phyloP scores from a whole-genome alignment of 164 flowering plant genomes.

The Aristolochia contorta region DNA sequence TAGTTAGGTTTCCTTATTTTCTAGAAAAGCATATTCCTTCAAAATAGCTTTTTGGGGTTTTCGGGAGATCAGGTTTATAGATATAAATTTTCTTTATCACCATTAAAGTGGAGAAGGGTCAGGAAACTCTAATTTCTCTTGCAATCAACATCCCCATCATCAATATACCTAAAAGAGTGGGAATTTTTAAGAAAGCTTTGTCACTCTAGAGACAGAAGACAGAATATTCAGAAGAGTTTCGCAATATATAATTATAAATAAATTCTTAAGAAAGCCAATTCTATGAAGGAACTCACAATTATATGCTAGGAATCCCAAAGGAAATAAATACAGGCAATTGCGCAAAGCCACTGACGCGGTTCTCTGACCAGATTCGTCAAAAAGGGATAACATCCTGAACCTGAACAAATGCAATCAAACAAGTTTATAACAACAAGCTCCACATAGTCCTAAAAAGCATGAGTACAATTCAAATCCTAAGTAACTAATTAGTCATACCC shows the following conservation, averaged over 20 bases:
- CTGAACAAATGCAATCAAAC: slow-evolving; percentile 27
- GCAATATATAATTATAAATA: neutral
- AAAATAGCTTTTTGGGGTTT: no score
- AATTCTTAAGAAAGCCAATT: neutral
- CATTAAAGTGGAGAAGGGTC: no score
- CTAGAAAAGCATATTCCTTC: no score
- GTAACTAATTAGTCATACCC: slow-evolving; percentile 41
- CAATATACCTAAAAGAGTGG: no score
- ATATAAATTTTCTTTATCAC: no score
- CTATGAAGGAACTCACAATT: slow-evolving; percentile 55
- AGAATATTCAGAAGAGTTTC: no score
- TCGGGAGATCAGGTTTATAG: no score
- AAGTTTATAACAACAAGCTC: slow-evolving; percentile 2
- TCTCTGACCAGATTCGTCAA: slow-evolving; percentile 69
- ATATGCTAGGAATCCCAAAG: slow-evolving; percentile 80
- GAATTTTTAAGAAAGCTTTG: no score
- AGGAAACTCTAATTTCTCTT: no score
- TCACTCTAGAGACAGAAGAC: no score
- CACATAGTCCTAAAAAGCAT: neutral
- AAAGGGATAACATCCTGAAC: slow-evolving; percentile 74
- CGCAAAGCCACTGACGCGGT: slow-evolving; percentile 78
- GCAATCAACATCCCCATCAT: no score
- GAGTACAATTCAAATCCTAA: slow-evolving; percentile 1
- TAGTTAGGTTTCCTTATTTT: no score
- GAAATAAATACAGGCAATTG: slow-evolving; percentile 77